Evolutionary conservation across 345 rosid species (phyloP), one percentile per base, ranked within the genome.

Genomic region (Psidium friedrichsthalianum): DNA sequence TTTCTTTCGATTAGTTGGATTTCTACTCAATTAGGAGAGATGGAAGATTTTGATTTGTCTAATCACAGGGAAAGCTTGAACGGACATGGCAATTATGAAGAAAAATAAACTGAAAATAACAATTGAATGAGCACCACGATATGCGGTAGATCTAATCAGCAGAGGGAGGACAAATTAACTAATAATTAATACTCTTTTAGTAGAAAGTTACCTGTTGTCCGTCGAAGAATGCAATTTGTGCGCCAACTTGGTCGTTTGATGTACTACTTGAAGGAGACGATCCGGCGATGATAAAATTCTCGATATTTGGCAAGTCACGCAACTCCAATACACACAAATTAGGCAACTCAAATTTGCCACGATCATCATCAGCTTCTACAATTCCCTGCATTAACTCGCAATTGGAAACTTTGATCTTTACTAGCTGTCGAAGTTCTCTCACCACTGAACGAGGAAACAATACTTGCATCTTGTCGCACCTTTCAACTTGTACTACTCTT

Each of bases 351-450:
- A 56, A 0, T 56, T 56, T 56, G 2, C 25, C 11, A 56, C n/a
- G 0, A 22, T 56, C 58, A 54, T 54, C 10, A 58, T 58, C 16
- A 58, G 1, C 8, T 12, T n/a, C 16, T 58, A n/a, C 6, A 12
- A 58, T n/a, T 16, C 18, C 32, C 0, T 1, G 1, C 16, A 58
- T 58, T n/a, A 11, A 5, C 3, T 58, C 2, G 69, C 69, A 58
- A 2, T 1, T 0, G 1, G 0, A 3, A n/a, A 58, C 32, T n/a
- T n/a, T 0, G 3, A 58, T 58, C 69, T n/a, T 0, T 58, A n/a
- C 18, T n/a, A 58, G 3, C 3, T 58, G 3, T n/a, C 7, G 3
- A n/a, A 58, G 69, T 58, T 0, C 32, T 12, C 32, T 58, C 1
- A 12, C 8, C 4, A 58, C 1, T 58, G 36, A n/a, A 58, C 27